phyloP scores from a whole-genome alignment of 768 basidiomycete genomes.

The Pulveroboletus sp. region DNA sequence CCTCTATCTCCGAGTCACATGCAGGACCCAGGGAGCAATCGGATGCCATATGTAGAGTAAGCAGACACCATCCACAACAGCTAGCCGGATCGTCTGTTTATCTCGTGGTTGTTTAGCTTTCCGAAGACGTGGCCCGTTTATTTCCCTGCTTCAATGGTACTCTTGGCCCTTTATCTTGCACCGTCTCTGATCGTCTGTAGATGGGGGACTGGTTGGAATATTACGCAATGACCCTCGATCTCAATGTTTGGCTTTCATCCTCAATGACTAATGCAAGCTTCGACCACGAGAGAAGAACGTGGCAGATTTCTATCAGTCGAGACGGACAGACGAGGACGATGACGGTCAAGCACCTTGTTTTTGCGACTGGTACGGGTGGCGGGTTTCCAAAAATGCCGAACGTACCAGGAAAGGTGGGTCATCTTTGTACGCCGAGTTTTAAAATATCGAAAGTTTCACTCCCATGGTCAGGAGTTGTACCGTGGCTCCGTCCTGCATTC shows the following conservation, averaged over 20 bases:
- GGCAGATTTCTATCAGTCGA: conserved; percentile 39
- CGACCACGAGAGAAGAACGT: conserved; percentile 33
- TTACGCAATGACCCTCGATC: conserved; percentile 53
- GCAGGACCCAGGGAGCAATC: conserved; percentile 39
- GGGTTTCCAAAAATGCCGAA: conserved; percentile 43
- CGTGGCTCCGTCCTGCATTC: conserved; percentile 54
- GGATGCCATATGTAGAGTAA: conserved; percentile 52
- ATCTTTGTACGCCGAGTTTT: neutral
- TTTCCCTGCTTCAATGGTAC: conserved; percentile 47
- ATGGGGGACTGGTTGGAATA: conserved; percentile 60
- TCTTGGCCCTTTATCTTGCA: neutral
- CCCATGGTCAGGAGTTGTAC: conserved; percentile 39
- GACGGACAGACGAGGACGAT: conserved; percentile 30
- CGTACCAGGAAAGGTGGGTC: conserved; percentile 38
- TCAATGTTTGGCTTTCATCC: conserved; percentile 57
- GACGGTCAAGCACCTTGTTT: conserved; percentile 46
- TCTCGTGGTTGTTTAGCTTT: conserved; percentile 34
- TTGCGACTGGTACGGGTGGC: conserved; percentile 51
- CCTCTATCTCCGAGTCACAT: neutral
- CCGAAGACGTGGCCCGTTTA: conserved; percentile 50
- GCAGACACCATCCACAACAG: conserved; percentile 12
- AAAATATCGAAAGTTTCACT: neutral
- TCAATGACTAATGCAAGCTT: conserved; percentile 33
- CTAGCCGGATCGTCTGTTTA: neutral
- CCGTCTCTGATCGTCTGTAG: conserved; percentile 24